Percentiles rank a stretch among this genome's conserved stretches.
phyloP scores from a whole-genome alignment of 805 yeast species.

The Citeromyces matritensis region DNA sequence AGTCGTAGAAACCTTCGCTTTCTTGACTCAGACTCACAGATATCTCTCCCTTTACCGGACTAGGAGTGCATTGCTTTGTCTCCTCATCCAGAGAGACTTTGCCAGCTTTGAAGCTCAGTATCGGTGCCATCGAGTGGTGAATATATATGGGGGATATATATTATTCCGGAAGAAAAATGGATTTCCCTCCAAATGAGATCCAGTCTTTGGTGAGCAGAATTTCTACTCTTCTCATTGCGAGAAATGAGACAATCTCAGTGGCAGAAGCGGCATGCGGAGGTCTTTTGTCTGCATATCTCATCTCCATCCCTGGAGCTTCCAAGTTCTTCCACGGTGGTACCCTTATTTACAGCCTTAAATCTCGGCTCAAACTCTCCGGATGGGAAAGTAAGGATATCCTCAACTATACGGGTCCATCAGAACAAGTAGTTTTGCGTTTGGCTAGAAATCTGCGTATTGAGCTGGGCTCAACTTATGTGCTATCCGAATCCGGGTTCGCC shows the following conservation, averaged over 20 bases:
- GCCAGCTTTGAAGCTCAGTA: slow-evolving; percentile 61
- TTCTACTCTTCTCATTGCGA: slow-evolving; percentile 33
- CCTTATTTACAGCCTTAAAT: slow-evolving; percentile 61
- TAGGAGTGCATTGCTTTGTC: slow-evolving; percentile 53
- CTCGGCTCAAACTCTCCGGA: slow-evolving; percentile 61
- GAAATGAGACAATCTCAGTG: slow-evolving; percentile 56
- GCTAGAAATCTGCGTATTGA: slow-evolving; percentile 73
- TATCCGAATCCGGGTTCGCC: slow-evolving; percentile 82
- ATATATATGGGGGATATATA: not conserved
- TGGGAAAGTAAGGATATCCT: slow-evolving; percentile 62
- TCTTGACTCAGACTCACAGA: slow-evolving; percentile 47
- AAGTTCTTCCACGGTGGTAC: slow-evolving; percentile 76
- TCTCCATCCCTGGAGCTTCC: slow-evolving; percentile 78
- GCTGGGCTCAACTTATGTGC: slow-evolving; percentile 67
- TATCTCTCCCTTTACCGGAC: slow-evolving; percentile 52
- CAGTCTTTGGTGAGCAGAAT: slow-evolving; percentile 35
- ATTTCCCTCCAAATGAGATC: slow-evolving; percentile 50
- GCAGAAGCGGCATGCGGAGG: slow-evolving; percentile 92
- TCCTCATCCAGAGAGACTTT: slow-evolving; percentile 50
- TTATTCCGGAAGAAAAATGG: slow-evolving; percentile 8
- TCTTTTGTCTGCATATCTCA: slow-evolving; percentile 61
- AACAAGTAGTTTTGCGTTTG: slow-evolving; percentile 54
- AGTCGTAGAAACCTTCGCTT: slow-evolving; percentile 57
- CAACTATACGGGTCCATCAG: slow-evolving; percentile 71
- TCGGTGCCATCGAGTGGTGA: slow-evolving; percentile 1